phyloP scores from a whole-genome alignment of 768 basidiomycete species.

The Phlebiopsis flavidoalba region DNA sequence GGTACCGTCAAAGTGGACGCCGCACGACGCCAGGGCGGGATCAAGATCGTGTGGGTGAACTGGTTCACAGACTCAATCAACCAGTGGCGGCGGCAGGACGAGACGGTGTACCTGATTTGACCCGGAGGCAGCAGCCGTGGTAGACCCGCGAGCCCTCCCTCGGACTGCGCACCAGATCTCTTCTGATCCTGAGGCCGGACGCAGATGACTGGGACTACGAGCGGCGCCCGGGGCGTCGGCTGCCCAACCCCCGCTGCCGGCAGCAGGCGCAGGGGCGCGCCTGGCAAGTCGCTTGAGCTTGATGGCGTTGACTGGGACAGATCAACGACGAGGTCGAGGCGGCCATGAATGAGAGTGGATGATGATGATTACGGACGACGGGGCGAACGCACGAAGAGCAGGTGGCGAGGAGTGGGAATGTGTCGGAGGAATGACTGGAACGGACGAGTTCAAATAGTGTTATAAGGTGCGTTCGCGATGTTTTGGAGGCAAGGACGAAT shows the following conservation, averaged over 20 bases:
- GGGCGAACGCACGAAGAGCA: slow-evolving; percentile 9
- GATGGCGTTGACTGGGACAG: slow-evolving; percentile 72
- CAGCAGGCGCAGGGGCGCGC: not conserved
- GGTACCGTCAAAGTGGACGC: slow-evolving; percentile 90
- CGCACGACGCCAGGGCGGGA: slow-evolving; percentile 69
- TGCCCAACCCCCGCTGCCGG: no score
- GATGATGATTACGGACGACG: slow-evolving; percentile 46
- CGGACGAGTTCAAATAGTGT: slow-evolving; percentile 47
- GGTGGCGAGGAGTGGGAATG: slow-evolving; percentile 27
- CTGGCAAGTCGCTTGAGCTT: slow-evolving; percentile 37
- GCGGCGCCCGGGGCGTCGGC: slow-evolving; percentile 24
- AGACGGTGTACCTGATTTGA: slow-evolving; percentile 72
- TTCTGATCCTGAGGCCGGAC: slow-evolving; percentile 62
- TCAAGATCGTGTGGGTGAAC: slow-evolving; percentile 79
- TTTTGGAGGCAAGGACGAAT: not conserved
- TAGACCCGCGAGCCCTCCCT: slow-evolving; percentile 37
- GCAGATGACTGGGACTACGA: slow-evolving; percentile 64
- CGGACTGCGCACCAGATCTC: slow-evolving; percentile 50
- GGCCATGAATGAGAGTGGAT: slow-evolving; percentile 77
- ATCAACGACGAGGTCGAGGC: slow-evolving; percentile 86
- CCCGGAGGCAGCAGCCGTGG: slow-evolving; percentile 36
- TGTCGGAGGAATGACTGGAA: slow-evolving; percentile 50
- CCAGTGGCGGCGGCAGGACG: slow-evolving; percentile 82
- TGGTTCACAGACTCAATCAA: slow-evolving; percentile 91
- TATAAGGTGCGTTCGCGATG: slow-evolving; percentile 32